These are phyloP conservation scores for Trichoderma hamatum DNA, from an alignment of 2,329 filamentous ascomycete species.

Conservation along the genomic window DNA sequence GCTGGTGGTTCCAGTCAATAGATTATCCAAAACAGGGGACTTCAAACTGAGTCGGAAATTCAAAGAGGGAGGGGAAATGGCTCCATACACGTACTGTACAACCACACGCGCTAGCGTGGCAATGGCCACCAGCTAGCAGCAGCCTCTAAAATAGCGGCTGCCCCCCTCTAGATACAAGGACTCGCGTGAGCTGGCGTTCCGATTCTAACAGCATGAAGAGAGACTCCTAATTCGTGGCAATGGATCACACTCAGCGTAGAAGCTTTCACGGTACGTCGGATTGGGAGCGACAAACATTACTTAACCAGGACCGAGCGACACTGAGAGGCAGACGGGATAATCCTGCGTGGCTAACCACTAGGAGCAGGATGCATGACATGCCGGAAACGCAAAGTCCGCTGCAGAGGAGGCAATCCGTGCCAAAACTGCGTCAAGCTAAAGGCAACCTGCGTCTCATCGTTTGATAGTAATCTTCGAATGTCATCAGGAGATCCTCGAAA, in stretches of 20 bases:
- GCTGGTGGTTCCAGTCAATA: background rate
- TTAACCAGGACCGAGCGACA: background rate
- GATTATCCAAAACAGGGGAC: background rate
- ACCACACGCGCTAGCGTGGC: background rate
- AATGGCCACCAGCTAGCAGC: background rate
- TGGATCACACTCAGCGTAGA: background rate
- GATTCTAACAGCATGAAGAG: background rate
- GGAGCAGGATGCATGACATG: conserved; percentile 13
- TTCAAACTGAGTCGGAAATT: background rate
- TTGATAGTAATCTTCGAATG: conserved; percentile 15
- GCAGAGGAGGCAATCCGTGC: conserved; percentile 15
- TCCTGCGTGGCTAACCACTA: background rate
- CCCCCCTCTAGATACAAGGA: background rate
- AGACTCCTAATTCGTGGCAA: background rate
- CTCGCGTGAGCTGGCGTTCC: background rate
- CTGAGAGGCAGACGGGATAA: background rate
- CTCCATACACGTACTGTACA: too few relatives aligned
- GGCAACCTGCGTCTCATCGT: conserved; percentile 1
- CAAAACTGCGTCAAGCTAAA: conserved; percentile 14
- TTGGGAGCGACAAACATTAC: background rate
- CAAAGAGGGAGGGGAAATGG: background rate
- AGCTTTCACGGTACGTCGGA: background rate
- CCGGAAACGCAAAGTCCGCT: conserved; percentile 20
- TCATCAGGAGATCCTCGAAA: background rate
- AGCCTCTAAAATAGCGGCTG: background rate